Evolutionary conservation across 2,329 filamentous ascomycete species (phyloP), one percentile per base, ranked within the genome.

Genomic region (Colletotrichum spaethianum): DNA sequence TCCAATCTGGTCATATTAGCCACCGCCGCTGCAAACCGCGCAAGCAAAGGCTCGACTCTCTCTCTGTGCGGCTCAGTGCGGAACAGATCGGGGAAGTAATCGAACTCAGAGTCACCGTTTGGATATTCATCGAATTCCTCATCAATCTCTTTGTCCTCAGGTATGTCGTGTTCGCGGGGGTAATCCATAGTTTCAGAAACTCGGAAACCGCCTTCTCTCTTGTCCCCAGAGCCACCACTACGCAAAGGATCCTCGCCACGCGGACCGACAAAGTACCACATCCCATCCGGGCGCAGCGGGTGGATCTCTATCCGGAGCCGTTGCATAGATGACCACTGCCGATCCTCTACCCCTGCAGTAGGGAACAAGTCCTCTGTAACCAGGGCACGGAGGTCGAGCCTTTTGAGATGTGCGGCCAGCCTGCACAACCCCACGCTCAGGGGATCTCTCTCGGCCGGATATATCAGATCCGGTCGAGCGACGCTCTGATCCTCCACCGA

Each of bases 221-320:
- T 12, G 40, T 42, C 40, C 40, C 40, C 40, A 12, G 40, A 42
- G 53, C 63, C 76, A 42, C 74, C 75, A 11, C 52, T 53, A 33
- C 44, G 62, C 63, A 68, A 44, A 3, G 73, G 70, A 55, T 75
- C 67, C 67, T 75, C 74, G 50, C 74, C 74, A 16, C 68, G 57
- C 18, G 75, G 75, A n/a, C 75, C 74, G 65, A 73, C 70, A 60
- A 75, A 76, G 60, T 76, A 76, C 75, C 73, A 75, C 33, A 33
- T 67, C 18, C 73, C 74, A 33, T 75, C 74, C 12, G 73, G 71
- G n/a, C 73, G 48, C 50, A 68, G 67, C 23, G 68, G 66, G 31
- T 74, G 71, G 28, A 75, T 75, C 56, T 75, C 74, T 52, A 76
- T 52, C 16, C 46, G 61, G 53, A 75, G 65, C 18, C 70, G 73